Evolutionary conservation across 2,329 filamentous ascomycete species (phyloP).

Genomic region (Keithomyces neogunnii): DNA sequence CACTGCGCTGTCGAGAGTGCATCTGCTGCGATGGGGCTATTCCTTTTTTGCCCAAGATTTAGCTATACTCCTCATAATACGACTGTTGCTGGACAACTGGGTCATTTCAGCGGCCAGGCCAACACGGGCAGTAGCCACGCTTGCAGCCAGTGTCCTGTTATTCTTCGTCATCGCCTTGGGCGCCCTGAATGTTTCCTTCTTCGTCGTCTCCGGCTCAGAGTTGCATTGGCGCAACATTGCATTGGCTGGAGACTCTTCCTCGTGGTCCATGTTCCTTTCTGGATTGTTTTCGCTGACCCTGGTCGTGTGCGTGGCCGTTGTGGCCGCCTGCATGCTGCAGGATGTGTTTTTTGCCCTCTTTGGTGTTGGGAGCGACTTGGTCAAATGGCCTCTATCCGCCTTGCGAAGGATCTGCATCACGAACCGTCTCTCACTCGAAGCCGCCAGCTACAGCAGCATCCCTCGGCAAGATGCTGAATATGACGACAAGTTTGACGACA

Average conservation of each 20-base stretch:
- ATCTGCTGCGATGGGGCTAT: slow-evolving; percentile 20
- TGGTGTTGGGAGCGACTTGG: slow-evolving; percentile 16
- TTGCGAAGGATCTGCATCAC: slow-evolving; percentile 3
- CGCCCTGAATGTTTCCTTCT: slow-evolving; percentile 17
- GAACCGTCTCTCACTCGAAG: background rate
- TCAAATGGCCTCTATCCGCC: slow-evolving; percentile 15
- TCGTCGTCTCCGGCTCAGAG: slow-evolving; percentile 21
- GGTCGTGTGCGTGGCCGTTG: slow-evolving; percentile 10
- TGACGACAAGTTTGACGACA: slow-evolving; percentile 3
- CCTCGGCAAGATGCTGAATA: slow-evolving; percentile 17
- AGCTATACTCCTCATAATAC: slow-evolving; percentile 18
- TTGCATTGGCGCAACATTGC: slow-evolving; percentile 26
- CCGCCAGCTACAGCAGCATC: slow-evolving; percentile 12
- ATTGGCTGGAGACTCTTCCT: slow-evolving; percentile 21
- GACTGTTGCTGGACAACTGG: slow-evolving; percentile 19
- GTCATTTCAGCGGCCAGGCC: slow-evolving; percentile 4
- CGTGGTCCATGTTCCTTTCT: slow-evolving; percentile 20
- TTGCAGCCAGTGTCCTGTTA: slow-evolving; percentile 10
- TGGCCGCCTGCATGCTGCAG: slow-evolving; percentile 18
- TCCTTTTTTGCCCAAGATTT: slow-evolving; percentile 26
- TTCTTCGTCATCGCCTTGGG: slow-evolving; percentile 15
- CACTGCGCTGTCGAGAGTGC: slow-evolving; percentile 15
- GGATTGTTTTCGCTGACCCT: slow-evolving; percentile 19
- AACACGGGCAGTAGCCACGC: slow-evolving; percentile 5
- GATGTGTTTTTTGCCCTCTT: slow-evolving; percentile 11